A percentile compares a stretch with the other conserved stretches of the same genome.
phyloP scores from a whole-genome alignment of 192 early-diverging fungal genomes.

The Coemansia sp. region DNA sequence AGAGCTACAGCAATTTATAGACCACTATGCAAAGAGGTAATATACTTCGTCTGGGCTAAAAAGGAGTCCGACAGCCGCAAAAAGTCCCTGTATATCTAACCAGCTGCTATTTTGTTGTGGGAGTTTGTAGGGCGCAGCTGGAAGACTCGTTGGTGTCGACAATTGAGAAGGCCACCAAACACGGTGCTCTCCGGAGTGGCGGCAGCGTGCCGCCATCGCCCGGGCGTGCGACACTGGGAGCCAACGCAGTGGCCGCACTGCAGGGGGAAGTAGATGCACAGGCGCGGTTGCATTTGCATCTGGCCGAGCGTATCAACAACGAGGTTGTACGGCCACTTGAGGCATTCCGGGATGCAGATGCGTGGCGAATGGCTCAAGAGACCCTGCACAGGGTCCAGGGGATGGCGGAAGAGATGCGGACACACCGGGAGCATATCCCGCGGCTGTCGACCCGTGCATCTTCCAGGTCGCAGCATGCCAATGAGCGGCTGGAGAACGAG shows the following conservation, averaged over 20 bases:
- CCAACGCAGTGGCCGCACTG: constrained; percentile 4
- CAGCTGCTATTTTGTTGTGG: too few species aligned
- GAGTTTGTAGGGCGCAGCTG: constrained; percentile 25
- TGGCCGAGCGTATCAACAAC: constrained; percentile 34
- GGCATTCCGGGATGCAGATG: constrained; percentile 14
- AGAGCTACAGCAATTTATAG: constrained; percentile 26
- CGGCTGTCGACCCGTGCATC: constrained; percentile 31
- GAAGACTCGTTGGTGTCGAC: constrained; percentile 26
- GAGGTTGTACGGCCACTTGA: constrained; percentile 29
- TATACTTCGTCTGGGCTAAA: too few species aligned
- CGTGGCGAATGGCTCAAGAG: constrained; percentile 17
- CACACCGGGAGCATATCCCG: constrained; percentile 35
- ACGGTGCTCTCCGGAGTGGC: neutral
- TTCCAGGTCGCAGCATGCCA: constrained; percentile 23
- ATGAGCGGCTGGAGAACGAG: constrained; percentile 31
- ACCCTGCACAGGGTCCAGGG: constrained; percentile 10
- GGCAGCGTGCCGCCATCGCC: neutral
- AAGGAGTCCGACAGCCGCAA: too few species aligned
- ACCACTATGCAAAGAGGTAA: constrained; percentile 34
- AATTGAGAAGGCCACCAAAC: constrained; percentile 19
- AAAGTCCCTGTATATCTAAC: neutral
- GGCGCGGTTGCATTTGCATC: constrained; percentile 34
- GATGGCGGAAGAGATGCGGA: constrained; percentile 30
- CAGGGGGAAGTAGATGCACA: constrained; percentile 21
- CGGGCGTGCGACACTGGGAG: neutral